Conservation (phyloP, 2,329 filamentous ascomycete species). For the Microdochium nivale region DNA sequence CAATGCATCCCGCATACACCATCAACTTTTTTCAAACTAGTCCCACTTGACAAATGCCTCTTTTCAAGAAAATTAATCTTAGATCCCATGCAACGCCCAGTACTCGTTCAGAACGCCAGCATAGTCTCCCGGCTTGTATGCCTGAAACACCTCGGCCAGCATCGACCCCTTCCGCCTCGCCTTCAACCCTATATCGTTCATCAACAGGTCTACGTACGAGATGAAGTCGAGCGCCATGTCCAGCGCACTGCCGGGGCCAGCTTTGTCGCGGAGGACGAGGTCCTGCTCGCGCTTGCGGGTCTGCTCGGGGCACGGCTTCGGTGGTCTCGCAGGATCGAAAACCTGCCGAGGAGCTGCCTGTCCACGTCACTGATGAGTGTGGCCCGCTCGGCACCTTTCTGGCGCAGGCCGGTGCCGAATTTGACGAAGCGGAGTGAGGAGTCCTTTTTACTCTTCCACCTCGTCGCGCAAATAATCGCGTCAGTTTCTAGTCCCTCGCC, state of each 20-base stretch:
- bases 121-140: slow-evolving; percentile 38
- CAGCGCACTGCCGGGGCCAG: slow-evolving; percentile 20
- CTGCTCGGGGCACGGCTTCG: slow-evolving; percentile 35
- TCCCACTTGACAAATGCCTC: no score
- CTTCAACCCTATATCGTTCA: slow-evolving; percentile 43
- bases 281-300: slow-evolving; percentile 29
- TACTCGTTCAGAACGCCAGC: slow-evolving; percentile 31
- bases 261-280: slow-evolving; percentile 8
- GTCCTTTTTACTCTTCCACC: slow-evolving; percentile 41
- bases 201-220: slow-evolving; percentile 47
- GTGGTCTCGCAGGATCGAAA: slow-evolving; percentile 39
- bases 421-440: slow-evolving; percentile 30
- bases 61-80: no score
- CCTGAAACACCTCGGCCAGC: slow-evolving; percentile 29
- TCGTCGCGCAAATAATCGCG: slow-evolving; percentile 45
- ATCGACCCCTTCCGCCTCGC: slow-evolving; percentile 25
- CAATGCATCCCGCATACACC: no score
- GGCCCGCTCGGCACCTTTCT: slow-evolving; percentile 22
- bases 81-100: not conserved
- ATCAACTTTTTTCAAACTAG: no score
- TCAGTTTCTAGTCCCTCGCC: slow-evolving; percentile 32
- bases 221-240: slow-evolving; percentile 53
- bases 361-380: slow-evolving; percentile 32
- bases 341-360: slow-evolving; percentile 37
- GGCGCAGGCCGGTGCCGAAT: slow-evolving; percentile 36